Evolutionary conservation across 83 land plant species (phyloP), one percentile per base, ranked within the genome.

Genomic region (Isoetes engelmannii): DNA sequence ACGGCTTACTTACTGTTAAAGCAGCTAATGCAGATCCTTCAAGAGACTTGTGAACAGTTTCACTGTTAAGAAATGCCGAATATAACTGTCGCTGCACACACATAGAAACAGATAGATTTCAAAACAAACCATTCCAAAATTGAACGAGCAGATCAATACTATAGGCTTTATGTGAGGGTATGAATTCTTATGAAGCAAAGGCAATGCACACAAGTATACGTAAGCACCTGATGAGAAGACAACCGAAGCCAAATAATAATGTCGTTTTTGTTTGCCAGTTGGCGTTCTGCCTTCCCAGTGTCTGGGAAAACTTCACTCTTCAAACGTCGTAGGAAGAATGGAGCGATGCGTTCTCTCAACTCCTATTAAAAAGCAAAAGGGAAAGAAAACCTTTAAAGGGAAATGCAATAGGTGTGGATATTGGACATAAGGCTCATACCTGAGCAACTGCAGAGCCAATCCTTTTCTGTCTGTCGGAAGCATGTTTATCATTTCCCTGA

Each of bases 21-120:
- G 99, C 94, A 79, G 97, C 94, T 68, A 95, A 78, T 4, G 90
- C 89, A n/a, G 90, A 87, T 18, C 94, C 92, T 66, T 77, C 79
- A 65, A 79, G 69, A 17, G 92, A 77, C 41, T 83, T 78, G 69
- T 79, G 78, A 58, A 85, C 94, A 21, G 89, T 51, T 28, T 91
- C 87, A 79, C 93, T 91, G 12, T 85, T 82, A 28, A 95, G 72
- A 71, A 87, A 95, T 44, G 97, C 99, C 71, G 83, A 86, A 75
- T 95, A 95, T 6, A 95, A 70, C 73, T 85, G 81, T 65, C 92
- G 77, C 99, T 95, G 72, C 63, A 74, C 1, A 51, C 54, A 10
- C 2, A 60, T 60, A 13, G 45, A 44, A 37, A 59, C 62, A 59
- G 62, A 19, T 18, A 1, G 10, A 4, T 28, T 28, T 28, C 37